These are phyloP conservation scores for Cicer cuneatum DNA, from an alignment of 306 rosid species.

Conservation along the genomic window DNA sequence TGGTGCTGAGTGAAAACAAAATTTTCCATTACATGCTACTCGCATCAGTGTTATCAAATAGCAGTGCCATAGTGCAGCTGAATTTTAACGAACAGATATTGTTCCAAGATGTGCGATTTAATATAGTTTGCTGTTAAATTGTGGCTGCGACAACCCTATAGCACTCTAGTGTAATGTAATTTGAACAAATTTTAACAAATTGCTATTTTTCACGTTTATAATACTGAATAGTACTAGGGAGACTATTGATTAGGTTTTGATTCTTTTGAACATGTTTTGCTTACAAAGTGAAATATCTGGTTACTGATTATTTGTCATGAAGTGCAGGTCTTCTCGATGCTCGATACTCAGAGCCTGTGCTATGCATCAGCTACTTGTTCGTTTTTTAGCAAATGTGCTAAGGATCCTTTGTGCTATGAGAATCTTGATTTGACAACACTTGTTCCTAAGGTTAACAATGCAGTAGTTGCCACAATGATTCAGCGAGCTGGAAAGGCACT, in stretches of 20 bases:
- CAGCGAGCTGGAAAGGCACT: constrained; percentile 92
- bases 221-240: background rate
- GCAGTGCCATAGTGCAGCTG: background rate
- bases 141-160: background rate
- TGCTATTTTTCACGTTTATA: background rate
- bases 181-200: background rate
- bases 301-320: constrained; percentile 38
- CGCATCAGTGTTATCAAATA: background rate
- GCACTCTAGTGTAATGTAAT: background rate
- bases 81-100: background rate
- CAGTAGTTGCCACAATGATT: constrained; percentile 92
- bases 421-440: constrained; percentile 81
- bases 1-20: background rate
- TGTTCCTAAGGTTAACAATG: constrained; percentile 93
- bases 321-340: constrained; percentile 88
- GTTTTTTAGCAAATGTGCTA: constrained; percentile 86
- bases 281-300: constrained; percentile 28
- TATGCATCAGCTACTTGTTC: constrained; percentile 87
- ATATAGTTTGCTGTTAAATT: background rate
- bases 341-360: constrained; percentile 91
- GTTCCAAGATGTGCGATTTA: background rate
- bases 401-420: constrained; percentile 88
- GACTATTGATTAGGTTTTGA: background rate
- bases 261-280: constrained; percentile 4
- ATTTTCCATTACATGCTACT: background rate